These are phyloP conservation scores for Zancudomyces culisetae DNA, from an alignment of 371 early-diverging fungal genomes.

Conservation along the genomic window DNA sequence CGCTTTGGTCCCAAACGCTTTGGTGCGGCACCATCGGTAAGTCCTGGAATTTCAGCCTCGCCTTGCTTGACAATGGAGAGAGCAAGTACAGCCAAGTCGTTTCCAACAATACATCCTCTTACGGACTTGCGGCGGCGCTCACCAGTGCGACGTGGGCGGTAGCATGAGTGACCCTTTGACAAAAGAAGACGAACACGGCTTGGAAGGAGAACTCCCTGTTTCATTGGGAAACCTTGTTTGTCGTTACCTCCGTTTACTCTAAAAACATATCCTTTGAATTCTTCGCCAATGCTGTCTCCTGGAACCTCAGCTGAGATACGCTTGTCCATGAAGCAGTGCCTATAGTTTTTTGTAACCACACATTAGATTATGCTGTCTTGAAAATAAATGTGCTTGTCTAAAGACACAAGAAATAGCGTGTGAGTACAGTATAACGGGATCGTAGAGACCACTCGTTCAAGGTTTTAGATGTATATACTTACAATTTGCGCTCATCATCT, in stretches of 20 bases:
- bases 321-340: conserved; percentile 92
- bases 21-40: conserved; percentile 85
- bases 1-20: conserved; percentile 97
- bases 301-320: conserved; percentile 93
- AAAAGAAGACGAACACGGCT: conserved; percentile 90
- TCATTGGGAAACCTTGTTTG: conserved; percentile 98
- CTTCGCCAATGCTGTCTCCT: conserved; percentile 90
- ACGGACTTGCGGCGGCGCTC: conserved; percentile 99
- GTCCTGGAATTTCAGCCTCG: conserved; percentile 84
- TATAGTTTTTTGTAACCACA: too few species aligned
- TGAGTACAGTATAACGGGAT: too few species aligned
- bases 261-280: conserved; percentile 98
- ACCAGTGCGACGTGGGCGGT: conserved; percentile 93
- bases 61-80: conserved; percentile 93
- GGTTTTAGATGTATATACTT: conserved; percentile 27
- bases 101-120: conserved; percentile 95
- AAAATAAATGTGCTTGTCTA: too few species aligned
- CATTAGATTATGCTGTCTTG: too few species aligned
- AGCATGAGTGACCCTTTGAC: conserved; percentile 97
- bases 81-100: conserved; percentile 87
- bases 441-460: too few species aligned
- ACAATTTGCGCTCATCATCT: conserved; percentile 82
- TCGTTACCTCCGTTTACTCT: conserved; percentile 99
- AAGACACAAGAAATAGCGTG: too few species aligned
- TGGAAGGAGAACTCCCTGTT: conserved; percentile 87